These are phyloP conservation scores for Mrakia frigida DNA, from an alignment of 768 basidiomycete species.

Conservation along the genomic window DNA sequence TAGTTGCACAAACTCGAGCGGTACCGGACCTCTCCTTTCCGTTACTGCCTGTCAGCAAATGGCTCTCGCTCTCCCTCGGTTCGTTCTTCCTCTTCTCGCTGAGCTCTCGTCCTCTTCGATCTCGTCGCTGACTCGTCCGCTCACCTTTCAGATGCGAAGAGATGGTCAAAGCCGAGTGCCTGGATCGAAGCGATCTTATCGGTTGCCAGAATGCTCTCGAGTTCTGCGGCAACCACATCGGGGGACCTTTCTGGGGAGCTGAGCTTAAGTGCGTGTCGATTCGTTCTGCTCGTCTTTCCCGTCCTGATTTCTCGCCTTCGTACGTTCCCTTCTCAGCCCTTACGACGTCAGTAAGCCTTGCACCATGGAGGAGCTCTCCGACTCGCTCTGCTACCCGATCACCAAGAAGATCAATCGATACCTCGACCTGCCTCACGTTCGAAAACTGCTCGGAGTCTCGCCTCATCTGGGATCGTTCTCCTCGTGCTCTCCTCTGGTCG, in stretches of 20 bases:
- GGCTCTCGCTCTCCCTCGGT: slow-evolving; percentile 44
- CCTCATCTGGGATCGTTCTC: slow-evolving; percentile 53
- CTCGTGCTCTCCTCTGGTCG: slow-evolving; percentile 55
- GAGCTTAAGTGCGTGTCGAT: too few species aligned
- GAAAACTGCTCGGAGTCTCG: slow-evolving; percentile 58
- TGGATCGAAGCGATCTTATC: slow-evolving; percentile 62
- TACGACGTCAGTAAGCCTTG: slow-evolving; percentile 68
- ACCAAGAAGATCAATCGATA: slow-evolving; percentile 47
- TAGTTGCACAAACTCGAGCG: slow-evolving; percentile 46
- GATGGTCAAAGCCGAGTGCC: slow-evolving; percentile 56
- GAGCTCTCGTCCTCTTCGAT: background rate
- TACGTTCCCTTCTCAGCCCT: slow-evolving; percentile 46
- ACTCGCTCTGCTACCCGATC: slow-evolving; percentile 58
- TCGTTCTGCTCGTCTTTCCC: slow-evolving; percentile 22
- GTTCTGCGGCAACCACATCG: slow-evolving; percentile 61
- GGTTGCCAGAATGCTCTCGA: slow-evolving; percentile 61
- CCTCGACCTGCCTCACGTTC: slow-evolving; percentile 58
- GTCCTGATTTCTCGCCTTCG: background rate
- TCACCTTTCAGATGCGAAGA: slow-evolving; percentile 52
- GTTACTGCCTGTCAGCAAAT: slow-evolving; percentile 55
- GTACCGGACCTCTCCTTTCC: slow-evolving; percentile 50
- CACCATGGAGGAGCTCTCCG: slow-evolving; percentile 48
- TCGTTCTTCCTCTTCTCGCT: background rate
- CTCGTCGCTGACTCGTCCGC: background rate
- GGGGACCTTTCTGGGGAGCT: slow-evolving; percentile 46